Percentiles rank a stretch among this genome's conserved stretches.
Evolutionary conservation across 345 rosid species (phyloP).

Genomic region (Populus davidiana): DNA sequence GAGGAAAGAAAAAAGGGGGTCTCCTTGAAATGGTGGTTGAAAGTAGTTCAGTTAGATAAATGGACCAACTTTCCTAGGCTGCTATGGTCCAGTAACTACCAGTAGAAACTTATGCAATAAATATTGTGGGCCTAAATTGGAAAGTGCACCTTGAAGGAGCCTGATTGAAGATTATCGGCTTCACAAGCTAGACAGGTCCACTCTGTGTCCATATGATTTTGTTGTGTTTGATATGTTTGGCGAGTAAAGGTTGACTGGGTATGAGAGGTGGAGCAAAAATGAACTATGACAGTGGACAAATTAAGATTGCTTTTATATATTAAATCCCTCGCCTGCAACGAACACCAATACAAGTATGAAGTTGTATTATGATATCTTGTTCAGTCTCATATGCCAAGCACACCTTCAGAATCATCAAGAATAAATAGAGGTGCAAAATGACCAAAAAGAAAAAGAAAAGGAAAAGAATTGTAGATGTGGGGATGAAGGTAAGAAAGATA

Average conservation of each 20-base stretch:
- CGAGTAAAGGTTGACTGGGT: too few species aligned
- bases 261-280: background rate
- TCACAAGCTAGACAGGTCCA: constrained; percentile 6
- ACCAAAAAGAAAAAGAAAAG: too few species aligned
- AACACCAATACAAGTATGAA: too few species aligned
- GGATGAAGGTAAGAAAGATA: too few species aligned
- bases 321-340: too few species aligned
- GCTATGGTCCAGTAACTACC: background rate
- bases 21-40: background rate
- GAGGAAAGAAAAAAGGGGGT: background rate
- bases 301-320: background rate
- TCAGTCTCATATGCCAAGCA: too few species aligned
- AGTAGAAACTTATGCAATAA: background rate
- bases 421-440: too few species aligned
- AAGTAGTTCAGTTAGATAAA: background rate
- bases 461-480: too few species aligned
- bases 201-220: background rate
- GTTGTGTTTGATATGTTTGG: too few species aligned
- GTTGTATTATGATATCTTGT: too few species aligned
- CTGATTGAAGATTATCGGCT: background rate
- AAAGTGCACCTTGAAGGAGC: background rate
- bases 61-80: background rate
- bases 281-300: background rate
- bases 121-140: background rate
- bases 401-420: too few species aligned